Evolutionary conservation across 805 yeast genomes (phyloP), one percentile per base, ranked within the genome.

Genomic region (Kodamaea kakaduensis): DNA sequence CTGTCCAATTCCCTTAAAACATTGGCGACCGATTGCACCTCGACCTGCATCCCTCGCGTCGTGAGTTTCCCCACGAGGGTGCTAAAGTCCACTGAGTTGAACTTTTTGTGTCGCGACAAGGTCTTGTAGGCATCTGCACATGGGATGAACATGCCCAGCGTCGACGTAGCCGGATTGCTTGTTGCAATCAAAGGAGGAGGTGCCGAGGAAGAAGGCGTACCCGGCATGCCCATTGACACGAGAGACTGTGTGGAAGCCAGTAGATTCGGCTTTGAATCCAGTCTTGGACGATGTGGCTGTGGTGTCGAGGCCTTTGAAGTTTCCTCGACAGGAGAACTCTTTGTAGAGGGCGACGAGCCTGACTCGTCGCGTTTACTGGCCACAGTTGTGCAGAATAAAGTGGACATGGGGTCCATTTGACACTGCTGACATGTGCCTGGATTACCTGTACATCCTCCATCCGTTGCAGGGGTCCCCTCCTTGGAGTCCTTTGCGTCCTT

Each of bases 51-150:
- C 3, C 95, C 96, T 43, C 83, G 67, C 1, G 94, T 84, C 19
- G 82, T 77, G 45, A 87, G 69, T 47, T 81, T 77, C 9, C 84
- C 84, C 4, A 86, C 88, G 42, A 86, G 64, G 2, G 79, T 75
- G 36, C 83, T 75, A 51, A 86, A 77, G 43, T 85, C 93, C 13
- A 81, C 85, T 6, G 76, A 67, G 39, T 75, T 73, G 60, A 86
- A 86, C 46, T 79, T 77, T 50, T 82, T 81, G 56, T 87, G 96
- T 38, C 95, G 68, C 20, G 89, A 78, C 34, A 89, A 70, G 2
- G 95, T 85, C 58, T 81, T 83, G 61, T 86, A 88, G 0, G 96
- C 96, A 50, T 88, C 95, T 9, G 89, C 78, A 52, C 93, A 83
- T 2, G 96, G 95, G 31, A 88, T 85, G 45, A 78, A 88, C 49